A percentile compares a stretch with the other conserved stretches of the same genome.
Conservation (phyloP, 306 rosid genomes). For the Inga leiocalycina region DNA sequence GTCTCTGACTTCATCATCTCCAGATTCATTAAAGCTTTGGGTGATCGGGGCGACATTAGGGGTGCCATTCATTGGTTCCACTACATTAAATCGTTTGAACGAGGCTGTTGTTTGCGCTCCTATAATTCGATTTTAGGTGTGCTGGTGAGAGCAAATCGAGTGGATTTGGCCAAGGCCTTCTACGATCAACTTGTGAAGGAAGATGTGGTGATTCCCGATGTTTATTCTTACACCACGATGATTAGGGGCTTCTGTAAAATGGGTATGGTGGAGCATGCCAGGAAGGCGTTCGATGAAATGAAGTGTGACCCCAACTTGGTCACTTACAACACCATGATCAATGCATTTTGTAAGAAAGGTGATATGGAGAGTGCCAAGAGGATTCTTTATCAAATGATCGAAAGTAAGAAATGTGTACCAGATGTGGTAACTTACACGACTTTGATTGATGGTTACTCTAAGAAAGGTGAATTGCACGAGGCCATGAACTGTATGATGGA, state of each 20-base stretch:
- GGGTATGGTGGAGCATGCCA: constrained; percentile 46
- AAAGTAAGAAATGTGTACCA: constrained; percentile 38
- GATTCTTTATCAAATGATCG: constrained; percentile 35
- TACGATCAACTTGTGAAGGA: constrained; percentile 46
- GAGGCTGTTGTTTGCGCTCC: constrained; percentile 44
- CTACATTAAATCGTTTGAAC: constrained; percentile 35
- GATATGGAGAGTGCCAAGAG: constrained; percentile 46
- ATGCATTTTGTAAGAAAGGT: constrained; percentile 49
- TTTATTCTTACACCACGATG: constrained; percentile 48
- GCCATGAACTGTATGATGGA: constrained; percentile 45
- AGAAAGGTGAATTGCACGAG: constrained; percentile 43
- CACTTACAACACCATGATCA: constrained; percentile 50
- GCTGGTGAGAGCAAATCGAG: constrained; percentile 47
- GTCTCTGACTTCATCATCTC: constrained; percentile 41
- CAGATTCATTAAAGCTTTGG: constrained; percentile 48
- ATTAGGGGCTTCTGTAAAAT: constrained; percentile 53
- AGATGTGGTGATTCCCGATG: constrained; percentile 40
- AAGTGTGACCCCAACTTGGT: constrained; percentile 44
- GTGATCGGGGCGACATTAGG: constrained; percentile 45
- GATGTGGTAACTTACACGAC: constrained; percentile 38
- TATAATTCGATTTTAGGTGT: constrained; percentile 51
- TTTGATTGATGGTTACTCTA: constrained; percentile 48
- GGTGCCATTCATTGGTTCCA: constrained; percentile 61
- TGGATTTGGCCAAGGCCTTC: constrained; percentile 44
- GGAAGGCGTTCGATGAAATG: constrained; percentile 65